Evolutionary conservation across 2,329 filamentous ascomycete species (phyloP).

Genomic region (Aureobasidium sp.): DNA sequence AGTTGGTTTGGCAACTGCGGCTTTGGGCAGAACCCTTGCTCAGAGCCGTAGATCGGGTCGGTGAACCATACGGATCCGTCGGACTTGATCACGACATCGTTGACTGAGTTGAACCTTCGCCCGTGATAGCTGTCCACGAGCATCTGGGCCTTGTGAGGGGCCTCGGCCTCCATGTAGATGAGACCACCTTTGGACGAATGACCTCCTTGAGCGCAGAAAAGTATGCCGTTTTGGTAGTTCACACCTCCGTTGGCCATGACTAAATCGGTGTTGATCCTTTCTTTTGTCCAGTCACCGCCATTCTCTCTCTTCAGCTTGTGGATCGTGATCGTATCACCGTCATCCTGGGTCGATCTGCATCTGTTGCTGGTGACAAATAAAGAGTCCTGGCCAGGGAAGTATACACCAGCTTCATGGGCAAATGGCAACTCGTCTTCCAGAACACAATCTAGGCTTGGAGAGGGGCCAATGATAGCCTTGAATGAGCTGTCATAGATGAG

Average conservation of each 20-base stretch:
- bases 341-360: constrained; percentile 9
- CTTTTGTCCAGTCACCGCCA: constrained; percentile 15
- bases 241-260: constrained; percentile 43
- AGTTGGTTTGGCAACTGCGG: constrained; percentile 49
- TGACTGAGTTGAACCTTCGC: constrained; percentile 52
- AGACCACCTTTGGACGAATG: constrained; percentile 17
- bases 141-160: constrained; percentile 18
- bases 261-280: constrained; percentile 23
- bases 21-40: constrained; percentile 45
- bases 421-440: constrained; percentile 21
- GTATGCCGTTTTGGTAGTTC: constrained; percentile 32
- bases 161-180: constrained; percentile 15
- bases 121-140: constrained; percentile 53
- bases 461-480: constrained; percentile 18
- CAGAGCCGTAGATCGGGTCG: constrained; percentile 22
- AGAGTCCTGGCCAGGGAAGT: constrained; percentile 26
- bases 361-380: constrained; percentile 36
- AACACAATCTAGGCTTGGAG: constrained; percentile 16
- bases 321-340: constrained; percentile 19
- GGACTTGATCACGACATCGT: constrained; percentile 47
- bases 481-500: constrained; percentile 22
- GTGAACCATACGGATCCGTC: constrained; percentile 29
- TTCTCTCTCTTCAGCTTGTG: constrained; percentile 17
- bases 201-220: constrained; percentile 25
- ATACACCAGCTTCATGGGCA: constrained; percentile 32